phyloP scores from a whole-genome alignment of 805 yeast genomes.

The Yamadazyma ubonensis region DNA sequence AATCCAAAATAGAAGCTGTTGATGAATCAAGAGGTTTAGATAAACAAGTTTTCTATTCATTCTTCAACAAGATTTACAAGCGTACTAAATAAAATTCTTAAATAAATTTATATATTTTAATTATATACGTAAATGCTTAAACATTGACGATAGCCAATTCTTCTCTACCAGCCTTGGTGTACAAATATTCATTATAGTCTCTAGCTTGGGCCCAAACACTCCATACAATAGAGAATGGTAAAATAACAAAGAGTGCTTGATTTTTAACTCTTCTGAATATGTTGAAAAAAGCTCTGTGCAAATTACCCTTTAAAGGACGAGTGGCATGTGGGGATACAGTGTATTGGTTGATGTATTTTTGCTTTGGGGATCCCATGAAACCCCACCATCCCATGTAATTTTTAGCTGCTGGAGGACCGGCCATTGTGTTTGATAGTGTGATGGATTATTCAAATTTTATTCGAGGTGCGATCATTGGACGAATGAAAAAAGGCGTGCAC shows the following conservation, averaged over 20 bases:
- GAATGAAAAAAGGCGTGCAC: not conserved
- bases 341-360: conserved; percentile 83
- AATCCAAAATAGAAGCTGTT: conserved; percentile 58
- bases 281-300: conserved; percentile 87
- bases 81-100: conserved; percentile 86
- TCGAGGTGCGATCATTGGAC: conserved; percentile 13
- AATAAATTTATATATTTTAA: not conserved
- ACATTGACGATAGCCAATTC: conserved; percentile 72
- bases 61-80: conserved; percentile 89
- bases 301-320: conserved; percentile 83
- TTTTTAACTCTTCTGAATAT: conserved; percentile 88
- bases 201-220: conserved; percentile 83
- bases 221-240: conserved; percentile 83
- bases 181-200: conserved; percentile 88
- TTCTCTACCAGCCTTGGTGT: conserved; percentile 97
- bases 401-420: conserved; percentile 49
- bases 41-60: conserved; percentile 76
- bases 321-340: conserved; percentile 93
- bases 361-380: conserved; percentile 79
- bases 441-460: conserved; percentile 5
- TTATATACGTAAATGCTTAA: conserved; percentile 16
- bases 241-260: conserved; percentile 72
- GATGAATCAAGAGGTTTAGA: conserved; percentile 96
- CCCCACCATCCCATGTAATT: conserved; percentile 99
- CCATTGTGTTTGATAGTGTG: conserved; percentile 21